phyloP scores from a whole-genome alignment of 2,329 filamentous ascomycete species.

The Neofusicoccum ribis region DNA sequence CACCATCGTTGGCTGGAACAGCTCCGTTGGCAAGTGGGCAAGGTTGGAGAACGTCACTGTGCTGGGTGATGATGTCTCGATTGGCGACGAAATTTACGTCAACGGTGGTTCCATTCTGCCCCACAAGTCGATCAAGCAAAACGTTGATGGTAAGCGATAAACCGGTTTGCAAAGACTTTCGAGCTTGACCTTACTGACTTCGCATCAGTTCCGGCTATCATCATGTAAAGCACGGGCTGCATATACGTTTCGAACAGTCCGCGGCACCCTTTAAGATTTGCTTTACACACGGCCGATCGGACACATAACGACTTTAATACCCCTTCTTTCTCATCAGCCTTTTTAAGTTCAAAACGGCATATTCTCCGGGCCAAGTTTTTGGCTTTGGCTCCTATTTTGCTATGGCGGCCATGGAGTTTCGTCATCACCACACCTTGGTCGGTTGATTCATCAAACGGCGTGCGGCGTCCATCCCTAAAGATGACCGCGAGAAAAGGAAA shows the following conservation, averaged over 20 bases:
- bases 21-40: slow-evolving; percentile 91
- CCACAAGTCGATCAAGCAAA: slow-evolving; percentile 98
- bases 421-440: background rate
- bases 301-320: slow-evolving; percentile 18
- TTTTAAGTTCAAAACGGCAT: background rate
- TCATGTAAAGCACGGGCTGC: slow-evolving; percentile 41
- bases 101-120: slow-evolving; percentile 94
- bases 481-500: slow-evolving; percentile 7
- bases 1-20: slow-evolving; percentile 98
- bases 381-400: background rate
- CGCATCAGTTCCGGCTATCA: slow-evolving; percentile 44
- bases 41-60: slow-evolving; percentile 98
- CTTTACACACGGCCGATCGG: background rate
- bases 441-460: background rate
- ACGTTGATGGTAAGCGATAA: slow-evolving; percentile 67
- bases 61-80: slow-evolving; percentile 93
- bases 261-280: background rate
- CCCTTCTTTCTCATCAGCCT: background rate
- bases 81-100: slow-evolving; percentile 97
- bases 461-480: background rate
- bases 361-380: background rate
- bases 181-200: slow-evolving; percentile 22
- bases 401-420: slow-evolving; percentile 7
- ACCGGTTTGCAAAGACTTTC: background rate
- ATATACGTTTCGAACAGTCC: background rate